Conservation (phyloP, 352 stramenopile species). For the Globisporangium takayamanum region DNA sequence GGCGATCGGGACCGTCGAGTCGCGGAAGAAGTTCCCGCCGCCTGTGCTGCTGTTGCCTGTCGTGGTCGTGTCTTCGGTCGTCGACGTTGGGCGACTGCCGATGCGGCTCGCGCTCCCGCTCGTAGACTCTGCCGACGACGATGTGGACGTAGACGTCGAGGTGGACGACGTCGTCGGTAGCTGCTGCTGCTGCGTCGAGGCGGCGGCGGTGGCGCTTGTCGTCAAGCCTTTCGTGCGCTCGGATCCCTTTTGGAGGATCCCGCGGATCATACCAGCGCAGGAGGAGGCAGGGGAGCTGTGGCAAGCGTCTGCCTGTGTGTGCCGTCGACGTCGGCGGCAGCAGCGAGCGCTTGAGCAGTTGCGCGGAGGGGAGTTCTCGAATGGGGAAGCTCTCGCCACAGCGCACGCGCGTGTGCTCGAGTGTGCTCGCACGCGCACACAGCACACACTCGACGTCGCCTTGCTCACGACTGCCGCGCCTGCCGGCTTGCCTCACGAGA, state of each 20-base stretch:
- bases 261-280: slow-evolving; percentile 13
- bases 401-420: too few relatives aligned
- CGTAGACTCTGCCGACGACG: slow-evolving; percentile 10
- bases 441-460: too few relatives aligned
- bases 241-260: slow-evolving; percentile 15
- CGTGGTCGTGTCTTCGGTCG: slow-evolving; percentile 7
- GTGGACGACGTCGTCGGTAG: not conserved
- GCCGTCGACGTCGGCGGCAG: not conserved
- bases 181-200: not conserved
- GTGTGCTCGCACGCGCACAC: not conserved
- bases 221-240: slow-evolving; percentile 1
- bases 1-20: slow-evolving; percentile 14
- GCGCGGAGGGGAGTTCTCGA: slow-evolving; percentile 5
- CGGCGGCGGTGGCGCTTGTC: not conserved
- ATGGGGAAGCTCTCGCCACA: not conserved
- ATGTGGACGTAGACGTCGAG: not conserved
- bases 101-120: not conserved
- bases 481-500: too few relatives aligned
- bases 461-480: too few relatives aligned
- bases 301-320: not conserved
- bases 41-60: not conserved
- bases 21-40: slow-evolving; percentile 6
- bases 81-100: slow-evolving; percentile 6
- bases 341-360: not conserved
- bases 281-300: not conserved